A percentile compares a stretch with the other conserved stretches of the same genome.
phyloP scores from a whole-genome alignment of 2,329 filamentous ascomycete genomes.

The Fusarium haematococcum region DNA sequence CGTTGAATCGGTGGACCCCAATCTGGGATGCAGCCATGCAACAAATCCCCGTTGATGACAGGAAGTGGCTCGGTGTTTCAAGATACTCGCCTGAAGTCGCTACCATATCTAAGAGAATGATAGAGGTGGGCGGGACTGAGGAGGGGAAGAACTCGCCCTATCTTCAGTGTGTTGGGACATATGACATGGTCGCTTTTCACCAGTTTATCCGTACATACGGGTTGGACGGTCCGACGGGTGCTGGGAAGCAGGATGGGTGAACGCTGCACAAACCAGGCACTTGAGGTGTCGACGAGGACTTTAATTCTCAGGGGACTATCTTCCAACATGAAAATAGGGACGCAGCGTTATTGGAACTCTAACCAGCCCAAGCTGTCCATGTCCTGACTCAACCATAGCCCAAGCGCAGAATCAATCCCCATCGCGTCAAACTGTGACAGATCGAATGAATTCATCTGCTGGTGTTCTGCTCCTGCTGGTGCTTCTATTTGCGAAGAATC shows the following conservation, averaged over 20 bases:
- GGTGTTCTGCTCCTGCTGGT: not conserved
- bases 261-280: not conserved
- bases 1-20: constrained; percentile 24
- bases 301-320: accelerated
- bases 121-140: constrained; percentile 1
- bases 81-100: constrained; percentile 21
- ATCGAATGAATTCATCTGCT: not conserved
- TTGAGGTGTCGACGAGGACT: accelerated
- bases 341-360: not conserved
- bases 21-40: constrained; percentile 11
- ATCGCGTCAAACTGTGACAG: not conserved
- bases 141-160: constrained; percentile 8
- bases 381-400: not conserved
- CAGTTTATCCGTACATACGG: constrained; percentile 7
- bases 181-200: constrained; percentile 21
- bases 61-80: constrained; percentile 17
- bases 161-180: not conserved
- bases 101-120: not conserved
- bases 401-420: not conserved
- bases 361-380: not conserved
- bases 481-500: not conserved
- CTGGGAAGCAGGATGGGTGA: too few relatives aligned
- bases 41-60: not conserved
- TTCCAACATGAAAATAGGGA: not conserved
- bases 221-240: not conserved